Evolutionary conservation across 2,329 filamentous ascomycete species (phyloP).

Genomic region (Thielaviopsis cerberus): DNA sequence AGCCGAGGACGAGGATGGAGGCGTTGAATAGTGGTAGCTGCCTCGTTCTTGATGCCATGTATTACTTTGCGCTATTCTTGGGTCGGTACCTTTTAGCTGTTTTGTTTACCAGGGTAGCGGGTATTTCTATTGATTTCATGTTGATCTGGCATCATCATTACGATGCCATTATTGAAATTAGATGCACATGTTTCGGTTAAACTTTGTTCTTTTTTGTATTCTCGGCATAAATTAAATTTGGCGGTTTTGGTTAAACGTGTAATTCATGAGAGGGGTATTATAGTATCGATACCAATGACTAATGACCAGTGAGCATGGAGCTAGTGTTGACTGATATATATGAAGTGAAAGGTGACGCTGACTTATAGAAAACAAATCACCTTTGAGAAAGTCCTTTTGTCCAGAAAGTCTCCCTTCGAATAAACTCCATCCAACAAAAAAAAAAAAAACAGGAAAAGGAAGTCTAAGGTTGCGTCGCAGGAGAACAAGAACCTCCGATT

Average conservation of each 20-base stretch:
- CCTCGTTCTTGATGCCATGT: background rate
- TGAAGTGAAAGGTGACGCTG: background rate
- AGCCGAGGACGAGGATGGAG: slow-evolving; percentile 31
- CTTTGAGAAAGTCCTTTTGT: background rate
- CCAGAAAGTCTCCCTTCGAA: background rate
- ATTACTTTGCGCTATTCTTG: background rate
- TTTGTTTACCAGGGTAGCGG: background rate
- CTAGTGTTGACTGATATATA: background rate
- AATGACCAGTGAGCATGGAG: background rate
- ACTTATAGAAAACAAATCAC: background rate
- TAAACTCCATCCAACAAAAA: background rate
- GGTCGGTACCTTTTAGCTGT: slow-evolving; percentile 6
- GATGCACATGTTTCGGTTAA: too few species aligned
- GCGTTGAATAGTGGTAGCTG: slow-evolving; percentile 36
- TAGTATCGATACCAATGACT: background rate
- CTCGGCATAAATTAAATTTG: background rate
- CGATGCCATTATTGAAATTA: too few species aligned
- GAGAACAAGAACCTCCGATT: background rate
- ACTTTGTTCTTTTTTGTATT: too few species aligned
- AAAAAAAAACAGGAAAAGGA: background rate
- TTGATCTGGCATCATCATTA: too few species aligned
- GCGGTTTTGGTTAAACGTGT: background rate
- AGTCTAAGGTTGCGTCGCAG: background rate
- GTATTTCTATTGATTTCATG: too few species aligned
- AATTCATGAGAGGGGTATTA: background rate